phyloP scores from a whole-genome alignment of 1,139 yeast species.

The Hanseniaspora sp. region DNA sequence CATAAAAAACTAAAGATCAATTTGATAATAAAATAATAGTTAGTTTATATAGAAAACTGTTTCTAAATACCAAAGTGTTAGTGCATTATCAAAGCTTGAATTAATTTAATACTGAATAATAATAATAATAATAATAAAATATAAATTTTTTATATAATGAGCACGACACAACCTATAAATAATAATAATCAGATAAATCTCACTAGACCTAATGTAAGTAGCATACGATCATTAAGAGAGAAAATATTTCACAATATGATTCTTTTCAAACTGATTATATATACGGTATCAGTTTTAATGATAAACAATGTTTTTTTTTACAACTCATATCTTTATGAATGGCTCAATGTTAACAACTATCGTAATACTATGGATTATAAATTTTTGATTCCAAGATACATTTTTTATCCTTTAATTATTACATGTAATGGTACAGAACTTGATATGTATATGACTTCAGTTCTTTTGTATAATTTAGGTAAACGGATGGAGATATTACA shows the following conservation, averaged over 20 bases:
- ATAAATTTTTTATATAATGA: not conserved
- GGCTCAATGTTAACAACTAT: constrained; percentile 8
- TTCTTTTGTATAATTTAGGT: constrained; percentile 5
- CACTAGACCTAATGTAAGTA: constrained; percentile 13
- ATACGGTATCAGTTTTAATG: not conserved
- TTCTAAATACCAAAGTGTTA: too few relatives aligned
- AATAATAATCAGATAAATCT: not conserved
- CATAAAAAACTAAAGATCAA: too few relatives aligned
- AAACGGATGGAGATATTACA: constrained; percentile 9
- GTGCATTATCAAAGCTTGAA: too few relatives aligned
- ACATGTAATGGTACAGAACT: constrained; percentile 12
- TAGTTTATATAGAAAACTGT: too few relatives aligned
- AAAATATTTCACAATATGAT: constrained; percentile 8
- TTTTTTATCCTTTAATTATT: constrained; percentile 2
- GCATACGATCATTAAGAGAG: constrained; percentile 5
- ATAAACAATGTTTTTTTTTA: constrained; percentile 10
- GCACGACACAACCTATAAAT: not conserved
- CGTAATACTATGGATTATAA: not conserved
- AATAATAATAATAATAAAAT: too few relatives aligned
- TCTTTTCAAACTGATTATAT: constrained; percentile 6
- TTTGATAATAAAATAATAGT: too few relatives aligned
- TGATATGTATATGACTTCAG: not conserved
- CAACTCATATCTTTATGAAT: constrained; percentile 7
- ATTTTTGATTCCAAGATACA: not conserved
- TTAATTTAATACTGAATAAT: too few relatives aligned